Percentiles rank a stretch among this genome's conserved stretches.
These are phyloP conservation scores for Gastroboletus turbinatus DNA, from an alignment of 1,284 basidiomycete genomes.

Conservation along the genomic window DNA sequence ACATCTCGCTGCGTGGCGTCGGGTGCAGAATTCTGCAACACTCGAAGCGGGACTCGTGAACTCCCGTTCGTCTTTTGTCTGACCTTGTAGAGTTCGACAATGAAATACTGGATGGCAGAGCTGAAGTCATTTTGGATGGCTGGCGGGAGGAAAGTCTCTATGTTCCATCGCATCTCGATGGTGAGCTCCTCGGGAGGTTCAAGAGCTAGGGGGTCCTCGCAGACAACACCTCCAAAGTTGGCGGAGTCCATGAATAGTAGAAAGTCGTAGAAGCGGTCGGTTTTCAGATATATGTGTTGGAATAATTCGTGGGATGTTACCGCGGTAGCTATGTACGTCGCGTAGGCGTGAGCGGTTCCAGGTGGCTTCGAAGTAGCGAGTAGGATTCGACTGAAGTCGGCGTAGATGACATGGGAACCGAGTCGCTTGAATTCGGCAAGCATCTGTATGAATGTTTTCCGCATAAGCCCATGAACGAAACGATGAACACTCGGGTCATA, in stretches of 20 bases:
- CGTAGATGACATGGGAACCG: constrained; percentile 91
- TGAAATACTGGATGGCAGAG: constrained; percentile 77
- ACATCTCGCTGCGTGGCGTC: constrained; percentile 67
- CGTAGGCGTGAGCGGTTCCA: constrained; percentile 93
- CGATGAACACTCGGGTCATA: constrained; percentile 94
- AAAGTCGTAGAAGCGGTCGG: constrained; percentile 93
- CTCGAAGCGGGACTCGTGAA: constrained; percentile 71
- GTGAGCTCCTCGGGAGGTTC: constrained; percentile 66
- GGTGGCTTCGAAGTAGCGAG: constrained; percentile 96
- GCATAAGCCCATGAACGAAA: constrained; percentile 95
- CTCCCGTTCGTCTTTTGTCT: constrained; percentile 63
- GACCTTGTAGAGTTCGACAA: constrained; percentile 82
- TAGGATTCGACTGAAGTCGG: constrained; percentile 91
- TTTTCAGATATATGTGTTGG: constrained; percentile 87
- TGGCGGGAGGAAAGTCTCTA: constrained; percentile 86
- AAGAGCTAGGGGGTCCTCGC: constrained; percentile 69
- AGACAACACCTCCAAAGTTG: constrained; percentile 90
- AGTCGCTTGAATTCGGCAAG: constrained; percentile 96
- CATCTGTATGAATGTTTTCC: constrained; percentile 96
- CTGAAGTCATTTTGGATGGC: constrained; percentile 83
- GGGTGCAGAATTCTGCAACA: constrained; percentile 67
- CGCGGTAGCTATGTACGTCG: constrained; percentile 91
- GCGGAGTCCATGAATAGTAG: constrained; percentile 95
- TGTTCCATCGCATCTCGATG: constrained; percentile 95
- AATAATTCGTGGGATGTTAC: constrained; percentile 95